Evolutionary conservation across 345 rosid genomes (phyloP).

Genomic region (Euclidium syriacum): DNA sequence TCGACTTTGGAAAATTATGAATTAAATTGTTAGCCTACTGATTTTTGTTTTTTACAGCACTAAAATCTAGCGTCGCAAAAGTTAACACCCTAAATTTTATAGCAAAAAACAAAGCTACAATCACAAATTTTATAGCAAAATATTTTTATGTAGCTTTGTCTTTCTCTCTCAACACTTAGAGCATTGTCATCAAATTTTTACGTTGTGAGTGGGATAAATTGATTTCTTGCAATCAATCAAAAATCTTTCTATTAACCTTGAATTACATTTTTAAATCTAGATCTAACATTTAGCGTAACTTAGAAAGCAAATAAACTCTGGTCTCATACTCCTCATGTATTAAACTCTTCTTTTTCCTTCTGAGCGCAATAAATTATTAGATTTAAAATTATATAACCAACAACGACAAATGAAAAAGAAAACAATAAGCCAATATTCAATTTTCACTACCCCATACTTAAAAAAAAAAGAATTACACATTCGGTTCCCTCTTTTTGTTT

Average conservation of each 20-base stretch:
- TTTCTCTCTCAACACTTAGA: no score
- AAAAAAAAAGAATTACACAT: conserved; percentile 18
- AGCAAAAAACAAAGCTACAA: no score
- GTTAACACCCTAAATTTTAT: no score
- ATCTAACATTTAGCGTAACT: no score
- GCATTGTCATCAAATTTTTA: no score
- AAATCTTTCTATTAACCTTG: not conserved
- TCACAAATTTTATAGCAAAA: no score
- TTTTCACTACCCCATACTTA: conserved; percentile 19
- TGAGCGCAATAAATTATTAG: conserved; percentile 10
- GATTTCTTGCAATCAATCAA: no score
- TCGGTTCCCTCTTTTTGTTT: not conserved
- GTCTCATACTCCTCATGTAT: not conserved
- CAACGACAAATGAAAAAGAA: not conserved
- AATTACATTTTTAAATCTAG: not conserved
- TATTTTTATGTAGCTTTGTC: no score
- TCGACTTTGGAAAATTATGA: no score
- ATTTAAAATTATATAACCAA: not conserved
- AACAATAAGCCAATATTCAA: conserved; percentile 11
- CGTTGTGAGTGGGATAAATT: not conserved
- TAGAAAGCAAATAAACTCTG: not conserved
- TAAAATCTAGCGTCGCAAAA: no score
- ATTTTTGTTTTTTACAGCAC: no score
- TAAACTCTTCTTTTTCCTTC: not conserved
- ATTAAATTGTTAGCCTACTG: no score